phyloP scores from a whole-genome alignment of 169 alveolate species.

The Eimeria mitis region DNA sequence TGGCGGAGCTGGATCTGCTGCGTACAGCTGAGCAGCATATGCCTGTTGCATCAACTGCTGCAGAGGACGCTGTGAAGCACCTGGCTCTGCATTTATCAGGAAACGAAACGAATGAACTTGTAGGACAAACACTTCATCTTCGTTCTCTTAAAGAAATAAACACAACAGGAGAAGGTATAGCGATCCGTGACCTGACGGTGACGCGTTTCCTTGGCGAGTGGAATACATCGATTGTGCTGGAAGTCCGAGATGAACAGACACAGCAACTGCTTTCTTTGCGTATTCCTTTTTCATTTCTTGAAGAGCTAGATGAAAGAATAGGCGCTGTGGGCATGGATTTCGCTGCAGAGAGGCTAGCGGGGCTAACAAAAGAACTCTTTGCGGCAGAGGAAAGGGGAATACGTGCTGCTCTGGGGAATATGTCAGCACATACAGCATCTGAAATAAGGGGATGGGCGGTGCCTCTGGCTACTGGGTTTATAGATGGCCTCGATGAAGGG shows the following conservation, averaged over 20 bases:
- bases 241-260: neutral
- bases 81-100: neutral
- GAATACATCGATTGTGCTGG: neutral
- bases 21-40: neutral
- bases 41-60: neutral
- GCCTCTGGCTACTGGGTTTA: neutral
- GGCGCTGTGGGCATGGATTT: neutral
- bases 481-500: neutral
- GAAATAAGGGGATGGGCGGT: neutral
- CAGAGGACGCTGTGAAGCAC: neutral
- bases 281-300: neutral
- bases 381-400: neutral
- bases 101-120: neutral
- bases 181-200: neutral
- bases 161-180: neutral
- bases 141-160: too few species aligned
- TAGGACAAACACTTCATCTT: neutral
- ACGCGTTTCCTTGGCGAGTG: slow-evolving; percentile 6
- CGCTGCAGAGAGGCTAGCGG: neutral
- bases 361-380: neutral
- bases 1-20: neutral
- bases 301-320: neutral
- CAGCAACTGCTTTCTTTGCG: neutral
- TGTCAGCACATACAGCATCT: neutral
- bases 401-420: neutral